Evolutionary conservation across 768 basidiomycete genomes (phyloP).

Genomic region (Tulasnella sp.): DNA sequence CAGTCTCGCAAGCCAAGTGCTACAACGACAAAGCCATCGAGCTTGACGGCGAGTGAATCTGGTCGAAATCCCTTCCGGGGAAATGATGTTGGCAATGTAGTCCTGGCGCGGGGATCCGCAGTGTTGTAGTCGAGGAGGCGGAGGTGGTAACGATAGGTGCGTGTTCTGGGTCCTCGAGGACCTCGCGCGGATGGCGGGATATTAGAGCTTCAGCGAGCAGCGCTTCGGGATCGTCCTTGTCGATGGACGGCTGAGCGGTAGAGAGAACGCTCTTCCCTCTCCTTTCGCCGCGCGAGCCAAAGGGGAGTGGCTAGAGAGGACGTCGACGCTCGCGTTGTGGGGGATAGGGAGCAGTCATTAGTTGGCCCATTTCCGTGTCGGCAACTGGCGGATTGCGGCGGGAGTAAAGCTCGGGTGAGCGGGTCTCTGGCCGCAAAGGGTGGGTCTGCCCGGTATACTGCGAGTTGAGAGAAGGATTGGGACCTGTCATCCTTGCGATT

Average conservation of each 20-base stretch:
- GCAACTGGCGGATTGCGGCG: background rate
- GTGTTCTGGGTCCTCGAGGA: too few relatives aligned
- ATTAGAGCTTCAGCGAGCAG: background rate
- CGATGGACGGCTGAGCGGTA: too few relatives aligned
- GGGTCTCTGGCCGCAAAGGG: background rate
- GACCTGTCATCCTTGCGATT: background rate
- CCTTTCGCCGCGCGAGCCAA: background rate
- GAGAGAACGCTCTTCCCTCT: background rate
- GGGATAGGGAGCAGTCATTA: background rate
- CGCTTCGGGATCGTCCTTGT: background rate
- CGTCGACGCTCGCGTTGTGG: background rate
- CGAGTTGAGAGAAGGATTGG: background rate
- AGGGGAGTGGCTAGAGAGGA: background rate
- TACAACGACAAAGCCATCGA: conserved; percentile 64
- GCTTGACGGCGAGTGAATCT: conserved; percentile 43
- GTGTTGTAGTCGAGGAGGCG: background rate
- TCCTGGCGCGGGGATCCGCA: conserved; percentile 29
- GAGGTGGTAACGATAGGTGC: background rate
- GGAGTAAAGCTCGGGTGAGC: background rate
- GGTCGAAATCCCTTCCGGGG: conserved; percentile 53
- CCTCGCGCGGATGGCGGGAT: background rate
- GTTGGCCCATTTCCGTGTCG: background rate
- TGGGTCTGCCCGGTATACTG: background rate
- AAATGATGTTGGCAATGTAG: conserved; percentile 25
- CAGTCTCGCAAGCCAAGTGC: conserved; percentile 94